phyloP scores from a whole-genome alignment of 148 eudicot species.

The Amaranthus cruentus region DNA sequence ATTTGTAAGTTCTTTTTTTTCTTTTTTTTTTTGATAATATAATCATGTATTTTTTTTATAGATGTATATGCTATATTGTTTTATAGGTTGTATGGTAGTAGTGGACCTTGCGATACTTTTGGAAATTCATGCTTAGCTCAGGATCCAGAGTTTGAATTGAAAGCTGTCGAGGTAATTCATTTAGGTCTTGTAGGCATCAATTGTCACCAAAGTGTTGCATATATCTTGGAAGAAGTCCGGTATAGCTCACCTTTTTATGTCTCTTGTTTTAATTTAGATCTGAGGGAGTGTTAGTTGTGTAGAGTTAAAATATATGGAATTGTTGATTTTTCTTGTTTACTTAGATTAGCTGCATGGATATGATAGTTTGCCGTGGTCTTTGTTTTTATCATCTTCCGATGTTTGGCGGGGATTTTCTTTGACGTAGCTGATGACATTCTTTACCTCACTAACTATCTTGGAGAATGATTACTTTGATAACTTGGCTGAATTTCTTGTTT shows the following conservation, averaged over 20 bases:
- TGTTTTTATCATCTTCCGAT: no score
- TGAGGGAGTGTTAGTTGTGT: no score
- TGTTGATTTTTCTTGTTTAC: no score
- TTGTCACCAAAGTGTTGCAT: not conserved
- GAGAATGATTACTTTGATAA: not conserved
- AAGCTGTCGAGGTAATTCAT: constrained; percentile 80
- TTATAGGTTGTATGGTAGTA: constrained; percentile 69
- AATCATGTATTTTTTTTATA: not conserved
- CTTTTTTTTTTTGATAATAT: not conserved
- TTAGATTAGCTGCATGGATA: no score
- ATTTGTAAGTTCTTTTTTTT: constrained; percentile 55
- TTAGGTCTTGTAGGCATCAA: not conserved
- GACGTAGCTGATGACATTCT: no score
- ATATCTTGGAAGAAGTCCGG: no score
- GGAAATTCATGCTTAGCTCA: constrained; percentile 82
- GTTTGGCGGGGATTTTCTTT: no score
- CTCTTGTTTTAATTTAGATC: no score
- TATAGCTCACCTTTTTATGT: no score
- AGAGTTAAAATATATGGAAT: no score
- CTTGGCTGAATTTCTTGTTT: constrained; percentile 7
- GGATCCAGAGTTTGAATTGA: constrained; percentile 68
- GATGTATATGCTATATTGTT: constrained; percentile 3
- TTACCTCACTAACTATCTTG: no score
- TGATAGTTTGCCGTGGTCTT: no score
- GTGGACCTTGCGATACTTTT: constrained; percentile 95